Base-by-base conservation (phyloP, 2,329 filamentous ascomycete species). In the Xylariaceae sp. region DNA sequence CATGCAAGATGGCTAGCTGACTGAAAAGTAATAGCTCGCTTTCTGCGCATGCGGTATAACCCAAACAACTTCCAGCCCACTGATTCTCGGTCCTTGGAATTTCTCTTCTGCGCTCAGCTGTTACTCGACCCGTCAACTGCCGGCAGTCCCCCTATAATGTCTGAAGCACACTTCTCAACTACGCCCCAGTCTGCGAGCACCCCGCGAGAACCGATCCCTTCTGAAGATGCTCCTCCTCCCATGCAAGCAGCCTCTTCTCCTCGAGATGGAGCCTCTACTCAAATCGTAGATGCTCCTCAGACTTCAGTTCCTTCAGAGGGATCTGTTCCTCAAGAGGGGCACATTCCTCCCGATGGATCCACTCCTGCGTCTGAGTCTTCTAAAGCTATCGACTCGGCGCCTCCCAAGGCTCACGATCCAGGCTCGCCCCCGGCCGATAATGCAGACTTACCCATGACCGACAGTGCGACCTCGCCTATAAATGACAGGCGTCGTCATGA, bases 31-130 rank as follows among this genome's bases (percentile, higher is more conserved):
- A 24, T 36, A 68, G 65, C 63, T 36, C 51, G 54, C 34, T 63
- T 67, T 24, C 56, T 70, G n/a, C 57, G 59, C 27, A 53, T 64
- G 26, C 71, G 73, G 24, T 71, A 73, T 41, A 68, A 73, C 33
- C 65, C 69, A 15, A 69, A 71, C 3, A 64, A 69, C 26, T 78
- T 78, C 48, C 72, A 65, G 13, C 66, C 67, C 3, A 65, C 65
- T 1, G 65, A 69, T 43, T 69, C 67, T n/a, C 60, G 66, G 24
- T 70, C 66, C 1, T 59, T 69, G 19, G 67, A 70, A 52, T 64
- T 70, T 34, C 46, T 68, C 16, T 68, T 69, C 42, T 69, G 66
- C 42, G 65, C 66, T 8, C 61, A 61, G 5, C 59, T 70, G 17
- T 56, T 70, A 17, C 59, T 69, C 14, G 41, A 52, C 12, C 46